Evolutionary conservation across 2,329 filamentous ascomycete species (phyloP).

Genomic region (Mycogone perniciosa): DNA sequence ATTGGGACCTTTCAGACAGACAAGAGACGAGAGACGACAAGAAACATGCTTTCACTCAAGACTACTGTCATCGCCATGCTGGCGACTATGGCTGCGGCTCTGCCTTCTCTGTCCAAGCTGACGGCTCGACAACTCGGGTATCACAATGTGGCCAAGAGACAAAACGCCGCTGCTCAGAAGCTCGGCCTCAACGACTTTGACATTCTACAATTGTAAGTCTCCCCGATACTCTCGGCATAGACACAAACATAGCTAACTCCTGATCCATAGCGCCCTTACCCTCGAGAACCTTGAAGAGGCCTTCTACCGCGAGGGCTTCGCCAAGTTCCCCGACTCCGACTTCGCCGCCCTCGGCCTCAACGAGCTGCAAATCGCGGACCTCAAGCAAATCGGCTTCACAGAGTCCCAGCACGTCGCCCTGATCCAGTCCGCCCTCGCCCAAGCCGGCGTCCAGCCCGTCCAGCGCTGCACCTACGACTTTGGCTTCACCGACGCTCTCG

Average conservation of each 20-base stretch:
- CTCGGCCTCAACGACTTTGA: slow-evolving; percentile 46
- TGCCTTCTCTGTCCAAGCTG: slow-evolving; percentile 40
- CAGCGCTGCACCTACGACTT: slow-evolving; percentile 68
- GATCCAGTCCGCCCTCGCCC: slow-evolving; percentile 51
- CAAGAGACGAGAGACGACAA: not conserved
- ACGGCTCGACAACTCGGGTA: slow-evolving; percentile 39
- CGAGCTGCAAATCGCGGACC: slow-evolving; percentile 33
- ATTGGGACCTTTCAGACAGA: not conserved
- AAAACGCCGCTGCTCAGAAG: slow-evolving; percentile 42
- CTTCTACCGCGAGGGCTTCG: slow-evolving; percentile 67
- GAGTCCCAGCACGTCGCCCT: slow-evolving; percentile 45
- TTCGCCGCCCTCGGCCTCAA: slow-evolving; percentile 48
- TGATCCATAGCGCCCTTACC: slow-evolving; percentile 48
- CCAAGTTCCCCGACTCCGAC: slow-evolving; percentile 56
- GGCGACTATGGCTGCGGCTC: slow-evolving; percentile 39
- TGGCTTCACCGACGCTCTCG: slow-evolving; percentile 55
- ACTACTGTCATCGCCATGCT: slow-evolving; percentile 38
- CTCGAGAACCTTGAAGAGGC: slow-evolving; percentile 67
- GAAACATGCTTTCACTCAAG: slow-evolving; percentile 33
- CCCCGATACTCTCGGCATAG: not conserved
- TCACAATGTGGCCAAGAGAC: slow-evolving; percentile 42
- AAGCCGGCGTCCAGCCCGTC: slow-evolving; percentile 58
- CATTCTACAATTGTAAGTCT: slow-evolving; percentile 52
- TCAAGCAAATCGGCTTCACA: slow-evolving; percentile 55
- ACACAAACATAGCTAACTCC: slow-evolving; percentile 1